Evolutionary conservation across 345 rosid genomes (phyloP).

Genomic region (Aegle marmelos): DNA sequence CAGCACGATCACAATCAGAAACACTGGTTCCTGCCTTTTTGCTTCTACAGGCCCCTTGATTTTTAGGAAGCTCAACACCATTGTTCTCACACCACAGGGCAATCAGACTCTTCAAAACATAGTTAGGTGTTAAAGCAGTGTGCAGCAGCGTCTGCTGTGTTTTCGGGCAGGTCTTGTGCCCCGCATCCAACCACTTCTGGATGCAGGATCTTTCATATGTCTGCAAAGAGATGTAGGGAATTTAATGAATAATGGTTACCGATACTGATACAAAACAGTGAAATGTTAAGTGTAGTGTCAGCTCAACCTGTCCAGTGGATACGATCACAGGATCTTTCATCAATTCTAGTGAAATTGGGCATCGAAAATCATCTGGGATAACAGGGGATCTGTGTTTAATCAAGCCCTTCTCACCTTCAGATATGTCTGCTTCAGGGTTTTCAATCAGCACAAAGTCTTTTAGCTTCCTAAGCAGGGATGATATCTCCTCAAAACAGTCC

Average conservation of each 20-base stretch:
- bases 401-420: slow-evolving; percentile 39
- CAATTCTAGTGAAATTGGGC: slow-evolving; percentile 96
- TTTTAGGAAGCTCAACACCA: slow-evolving; percentile 85
- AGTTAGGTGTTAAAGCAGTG: slow-evolving; percentile 82
- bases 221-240: slow-evolving; percentile 43
- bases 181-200: slow-evolving; percentile 97
- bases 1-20: slow-evolving; percentile 81
- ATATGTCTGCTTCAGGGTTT: slow-evolving; percentile 50
- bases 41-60: slow-evolving; percentile 56
- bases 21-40: slow-evolving; percentile 50
- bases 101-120: slow-evolving; percentile 88
- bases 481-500: slow-evolving; percentile 58
- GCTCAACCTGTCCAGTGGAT: slow-evolving; percentile 91
- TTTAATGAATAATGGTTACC: slow-evolving; percentile 14
- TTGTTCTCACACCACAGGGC: slow-evolving; percentile 96
- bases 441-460: slow-evolving; percentile 53
- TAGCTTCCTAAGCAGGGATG: slow-evolving; percentile 67
- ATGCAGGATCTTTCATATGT: slow-evolving; percentile 94
- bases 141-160: slow-evolving; percentile 94
- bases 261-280: slow-evolving; percentile 2
- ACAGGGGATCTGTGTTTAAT: slow-evolving; percentile 86
- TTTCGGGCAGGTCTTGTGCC: slow-evolving; percentile 94
- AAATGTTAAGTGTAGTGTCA: not conserved
- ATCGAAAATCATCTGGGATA: slow-evolving; percentile 94
- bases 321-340: slow-evolving; percentile 99